Percentiles rank a stretch among this genome's conserved stretches.
These are phyloP conservation scores for Dendrocalamus sinicus DNA, from an alignment of 176 grass and related monocot genomes.

Conservation along the genomic window DNA sequence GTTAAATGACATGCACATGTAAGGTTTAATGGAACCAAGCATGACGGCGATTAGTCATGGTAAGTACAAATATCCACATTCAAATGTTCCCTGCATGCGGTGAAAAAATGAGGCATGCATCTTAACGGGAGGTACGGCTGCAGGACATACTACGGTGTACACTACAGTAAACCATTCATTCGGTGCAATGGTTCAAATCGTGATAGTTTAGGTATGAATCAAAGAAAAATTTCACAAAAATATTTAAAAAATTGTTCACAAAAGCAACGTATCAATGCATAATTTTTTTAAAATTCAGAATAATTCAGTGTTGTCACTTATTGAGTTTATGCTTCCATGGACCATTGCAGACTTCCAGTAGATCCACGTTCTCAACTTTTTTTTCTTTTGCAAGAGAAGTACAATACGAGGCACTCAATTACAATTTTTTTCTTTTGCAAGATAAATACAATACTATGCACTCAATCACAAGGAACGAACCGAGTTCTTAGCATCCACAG, in stretches of 20 bases:
- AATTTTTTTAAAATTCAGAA: background rate
- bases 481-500: background rate
- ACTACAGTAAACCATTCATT: background rate
- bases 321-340: background rate
- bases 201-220: background rate
- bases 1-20: background rate
- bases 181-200: background rate
- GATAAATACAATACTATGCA: background rate
- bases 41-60: background rate
- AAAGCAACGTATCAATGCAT: background rate
- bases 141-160: background rate
- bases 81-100: background rate
- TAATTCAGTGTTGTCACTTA: background rate
- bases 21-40: background rate
- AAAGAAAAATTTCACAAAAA: background rate
- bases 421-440: background rate
- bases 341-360: background rate
- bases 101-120: background rate
- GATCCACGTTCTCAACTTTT: background rate
- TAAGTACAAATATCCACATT: background rate
- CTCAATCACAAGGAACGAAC: background rate
- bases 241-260: background rate
- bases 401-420: background rate
- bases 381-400: background rate
- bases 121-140: background rate